Evolutionary conservation across 495 filamentous ascomycete genomes (phyloP).

Genomic region (Margaritispora aquatica): DNA sequence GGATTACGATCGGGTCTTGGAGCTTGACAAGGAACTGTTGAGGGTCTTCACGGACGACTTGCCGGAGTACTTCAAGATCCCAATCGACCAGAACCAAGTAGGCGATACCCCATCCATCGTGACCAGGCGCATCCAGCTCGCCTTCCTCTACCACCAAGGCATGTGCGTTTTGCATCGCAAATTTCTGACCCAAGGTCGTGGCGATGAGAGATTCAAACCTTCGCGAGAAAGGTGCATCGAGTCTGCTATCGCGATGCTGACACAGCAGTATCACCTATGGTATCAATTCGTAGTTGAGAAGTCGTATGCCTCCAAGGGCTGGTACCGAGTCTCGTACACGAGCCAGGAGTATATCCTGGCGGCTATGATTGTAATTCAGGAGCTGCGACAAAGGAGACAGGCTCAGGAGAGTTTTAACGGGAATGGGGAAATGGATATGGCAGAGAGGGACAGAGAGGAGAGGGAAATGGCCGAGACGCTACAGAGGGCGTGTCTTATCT

Average conservation of each 20-base stretch:
- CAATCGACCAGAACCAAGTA: constrained; percentile 41
- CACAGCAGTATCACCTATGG: constrained; percentile 12
- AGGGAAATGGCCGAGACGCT: not conserved
- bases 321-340: constrained; percentile 63
- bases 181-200: constrained; percentile 51
- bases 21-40: constrained; percentile 48
- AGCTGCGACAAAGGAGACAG: constrained; percentile 43
- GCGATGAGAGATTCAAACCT: constrained; percentile 10
- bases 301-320: not conserved
- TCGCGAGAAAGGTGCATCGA: constrained; percentile 21
- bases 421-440: not conserved
- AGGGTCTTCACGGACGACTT: not conserved
- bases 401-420: not conserved
- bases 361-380: constrained; percentile 78
- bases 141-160: constrained; percentile 63
- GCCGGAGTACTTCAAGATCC: constrained; percentile 17
- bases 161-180: constrained; percentile 68
- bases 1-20: constrained; percentile 60
- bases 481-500: constrained; percentile 4
- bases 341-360: constrained; percentile 83
- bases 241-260: constrained; percentile 19
- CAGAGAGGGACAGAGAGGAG: not conserved
- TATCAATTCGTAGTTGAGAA: not conserved
- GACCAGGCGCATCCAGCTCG: constrained; percentile 61
- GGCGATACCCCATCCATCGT: constrained; percentile 56